Evolutionary conservation across 2,329 filamentous ascomycete genomes (phyloP), one percentile per base, ranked within the genome.

Genomic region (Dactylellina drechsleri): DNA sequence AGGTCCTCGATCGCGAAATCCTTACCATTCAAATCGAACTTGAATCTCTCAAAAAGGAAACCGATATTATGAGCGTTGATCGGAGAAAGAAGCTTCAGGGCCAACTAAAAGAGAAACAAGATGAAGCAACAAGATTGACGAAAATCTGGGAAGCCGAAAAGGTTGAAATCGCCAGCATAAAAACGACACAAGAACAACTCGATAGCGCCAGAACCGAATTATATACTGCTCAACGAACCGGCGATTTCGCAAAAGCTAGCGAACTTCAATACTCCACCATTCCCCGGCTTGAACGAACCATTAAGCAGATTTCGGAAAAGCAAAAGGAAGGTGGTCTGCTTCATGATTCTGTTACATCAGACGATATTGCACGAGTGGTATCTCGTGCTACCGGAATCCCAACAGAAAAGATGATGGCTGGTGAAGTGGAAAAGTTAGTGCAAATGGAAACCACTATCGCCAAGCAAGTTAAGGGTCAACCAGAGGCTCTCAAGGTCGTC

Each of bases 11-110:
- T 79, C 91, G 96, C 76, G 92, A 93, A 80, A 97, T 98, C 74
- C 96, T 97, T 88, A 98, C 94, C 0, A 92, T 98, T 13, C 94
- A 97, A 80, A 98, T 99, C 77, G 94, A 99, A 81, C 86, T 98
- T 0, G 95, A 98, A 81, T 97, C 93, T 76, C 83, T 99, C 49
- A 88, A 94, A 59, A 98, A 98, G 80, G 95, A 99, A 82, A 96
- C 90, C 10, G 95, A 99, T 78, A 86, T 97, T 57, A 90, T 91
- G 16, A 97, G 93, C 80, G 90, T 89, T 78, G 95, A 98, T 82
- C 88, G 95, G 16, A 87, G 93, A 20, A 91, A 96, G 79, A 94
- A 94, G 80, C 86, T 98, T 0, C 90, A 98, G 81, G 85, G 87
- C 62, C 90, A 90, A 6, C 83, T 98, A 18, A 91, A 91, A 79